phyloP scores from a whole-genome alignment of 805 yeast species.

The Lipomyces spencermartinsiae region DNA sequence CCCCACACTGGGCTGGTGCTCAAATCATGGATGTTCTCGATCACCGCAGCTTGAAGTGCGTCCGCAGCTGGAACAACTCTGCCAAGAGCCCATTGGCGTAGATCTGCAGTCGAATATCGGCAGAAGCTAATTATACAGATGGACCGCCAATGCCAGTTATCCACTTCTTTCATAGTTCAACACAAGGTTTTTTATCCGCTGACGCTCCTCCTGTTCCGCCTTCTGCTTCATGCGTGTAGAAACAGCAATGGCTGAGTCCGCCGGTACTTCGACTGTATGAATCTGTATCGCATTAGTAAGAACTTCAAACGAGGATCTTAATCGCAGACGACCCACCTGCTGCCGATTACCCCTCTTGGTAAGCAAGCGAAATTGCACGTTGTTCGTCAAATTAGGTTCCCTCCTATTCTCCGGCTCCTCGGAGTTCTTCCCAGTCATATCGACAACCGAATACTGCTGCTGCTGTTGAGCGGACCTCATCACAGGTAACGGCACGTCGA shows the following conservation, averaged over 20 bases:
- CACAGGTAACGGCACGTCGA: constrained; percentile 39
- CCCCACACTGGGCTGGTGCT: too few species aligned
- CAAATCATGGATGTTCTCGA: too few species aligned
- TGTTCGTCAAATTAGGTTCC: background rate
- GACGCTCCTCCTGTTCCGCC: constrained; percentile 36
- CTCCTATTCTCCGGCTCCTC: constrained; percentile 10
- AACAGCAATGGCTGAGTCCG: constrained; percentile 38
- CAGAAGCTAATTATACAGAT: background rate
- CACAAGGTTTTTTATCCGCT: constrained; percentile 37
- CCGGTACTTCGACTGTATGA: constrained; percentile 36
- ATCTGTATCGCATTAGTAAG: constrained; percentile 16
- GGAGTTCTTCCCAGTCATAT: constrained; percentile 16
- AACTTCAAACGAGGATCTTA: background rate
- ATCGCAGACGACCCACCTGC: constrained; percentile 17
- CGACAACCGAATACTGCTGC: constrained; percentile 25
- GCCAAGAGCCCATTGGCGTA: too few species aligned
- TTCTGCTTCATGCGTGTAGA: constrained; percentile 38
- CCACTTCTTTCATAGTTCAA: constrained; percentile 35
- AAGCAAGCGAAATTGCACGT: constrained; percentile 34
- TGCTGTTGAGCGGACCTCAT: constrained; percentile 17
- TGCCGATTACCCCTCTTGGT: constrained; percentile 37
- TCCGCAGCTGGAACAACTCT: too few species aligned
- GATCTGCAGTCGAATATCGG: background rate
- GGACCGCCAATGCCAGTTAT: background rate
- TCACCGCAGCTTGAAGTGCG: too few species aligned